Evolutionary conservation across 192 early-diverging fungal species (phyloP).

Genomic region (Anaeromyces robustus): DNA sequence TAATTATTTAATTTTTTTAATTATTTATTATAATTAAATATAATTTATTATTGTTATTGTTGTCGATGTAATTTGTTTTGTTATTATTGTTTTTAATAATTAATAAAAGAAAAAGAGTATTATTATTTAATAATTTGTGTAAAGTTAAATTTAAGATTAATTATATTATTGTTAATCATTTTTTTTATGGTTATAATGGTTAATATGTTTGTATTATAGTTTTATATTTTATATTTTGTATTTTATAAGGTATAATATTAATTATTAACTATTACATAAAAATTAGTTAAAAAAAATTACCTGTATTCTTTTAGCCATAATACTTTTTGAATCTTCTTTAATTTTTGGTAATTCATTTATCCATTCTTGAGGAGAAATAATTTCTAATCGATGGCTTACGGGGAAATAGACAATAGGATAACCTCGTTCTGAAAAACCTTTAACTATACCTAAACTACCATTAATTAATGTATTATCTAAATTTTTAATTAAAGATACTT

Average conservation of each 20-base stretch:
- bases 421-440: slow-evolving; percentile 13
- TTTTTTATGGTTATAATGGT: too few species aligned
- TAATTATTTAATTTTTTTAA: too few species aligned
- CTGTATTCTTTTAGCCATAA: slow-evolving; percentile 15
- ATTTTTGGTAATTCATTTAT: slow-evolving; percentile 34
- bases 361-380: not conserved
- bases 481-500: slow-evolving; percentile 80
- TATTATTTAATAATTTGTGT: too few species aligned
- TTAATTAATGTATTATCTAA: slow-evolving; percentile 50
- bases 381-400: slow-evolving; percentile 10
- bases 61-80: not conserved
- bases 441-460: slow-evolving; percentile 56
- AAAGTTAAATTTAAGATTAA: too few species aligned
- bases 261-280: too few species aligned
- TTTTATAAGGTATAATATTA: too few species aligned
- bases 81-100: not conserved
- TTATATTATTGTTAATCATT: too few species aligned
- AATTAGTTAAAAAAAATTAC: slow-evolving; percentile 3
- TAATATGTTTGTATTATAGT: too few species aligned
- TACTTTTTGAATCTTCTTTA: slow-evolving; percentile 25
- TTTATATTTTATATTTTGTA: too few species aligned
- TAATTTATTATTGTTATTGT: not conserved
- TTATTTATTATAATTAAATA: too few species aligned
- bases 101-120: not conserved
- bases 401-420: slow-evolving; percentile 24